phyloP scores from a whole-genome alignment of 768 basidiomycete species.

The Lactifluus rugatus region DNA sequence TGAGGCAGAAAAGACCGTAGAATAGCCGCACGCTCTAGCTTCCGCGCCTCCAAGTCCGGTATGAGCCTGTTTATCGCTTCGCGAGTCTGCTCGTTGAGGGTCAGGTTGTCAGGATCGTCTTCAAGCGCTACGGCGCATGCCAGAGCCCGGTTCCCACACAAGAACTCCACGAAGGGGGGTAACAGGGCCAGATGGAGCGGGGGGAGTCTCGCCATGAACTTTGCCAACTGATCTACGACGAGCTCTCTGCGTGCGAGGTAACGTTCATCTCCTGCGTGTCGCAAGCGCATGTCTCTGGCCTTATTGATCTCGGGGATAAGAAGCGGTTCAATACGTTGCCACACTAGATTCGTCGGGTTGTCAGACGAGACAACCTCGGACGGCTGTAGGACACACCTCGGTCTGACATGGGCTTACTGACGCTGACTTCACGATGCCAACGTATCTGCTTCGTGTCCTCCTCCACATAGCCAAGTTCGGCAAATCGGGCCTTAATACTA shows the following conservation, averaged over 20 bases:
- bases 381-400: not conserved
- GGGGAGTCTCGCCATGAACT: not conserved
- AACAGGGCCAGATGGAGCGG: not conserved
- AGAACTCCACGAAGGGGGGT: not conserved
- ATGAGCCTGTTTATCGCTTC: not conserved
- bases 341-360: not conserved
- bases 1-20: not conserved
- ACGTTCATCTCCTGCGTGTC: not conserved
- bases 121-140: not conserved
- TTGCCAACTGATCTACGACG: not conserved
- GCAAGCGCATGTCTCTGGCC: not conserved
- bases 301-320: slow-evolving; percentile 1
- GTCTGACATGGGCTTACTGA: slow-evolving; percentile 10
- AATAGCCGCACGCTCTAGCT: not conserved
- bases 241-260: not conserved
- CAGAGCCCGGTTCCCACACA: not conserved
- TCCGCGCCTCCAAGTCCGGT: not conserved
- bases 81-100: not conserved
- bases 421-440: slow-evolving; percentile 8
- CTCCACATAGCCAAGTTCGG: not conserved
- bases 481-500: slow-evolving; percentile 5
- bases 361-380: not conserved
- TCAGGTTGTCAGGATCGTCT: not conserved
- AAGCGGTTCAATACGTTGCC: slow-evolving; percentile 5
- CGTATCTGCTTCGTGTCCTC: not conserved